phyloP scores from a whole-genome alignment of 2,329 filamentous ascomycete species.

The Cordyceps cateniannulata region DNA sequence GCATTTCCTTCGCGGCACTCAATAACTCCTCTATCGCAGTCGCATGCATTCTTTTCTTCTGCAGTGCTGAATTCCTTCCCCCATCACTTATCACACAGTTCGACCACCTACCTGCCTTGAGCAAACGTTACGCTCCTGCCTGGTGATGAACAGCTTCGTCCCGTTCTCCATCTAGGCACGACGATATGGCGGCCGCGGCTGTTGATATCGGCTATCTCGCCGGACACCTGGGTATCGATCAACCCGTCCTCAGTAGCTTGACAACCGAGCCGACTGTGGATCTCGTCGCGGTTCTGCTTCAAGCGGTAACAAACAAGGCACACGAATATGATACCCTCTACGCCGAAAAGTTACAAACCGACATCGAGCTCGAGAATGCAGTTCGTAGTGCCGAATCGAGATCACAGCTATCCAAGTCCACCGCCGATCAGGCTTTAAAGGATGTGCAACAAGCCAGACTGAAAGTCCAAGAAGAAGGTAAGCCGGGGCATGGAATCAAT shows the following conservation, averaged over 20 bases:
- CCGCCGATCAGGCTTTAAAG: slow-evolving; percentile 74
- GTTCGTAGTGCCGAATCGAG: slow-evolving; percentile 78
- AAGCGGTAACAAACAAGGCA: slow-evolving; percentile 69
- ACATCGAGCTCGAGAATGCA: slow-evolving; percentile 89
- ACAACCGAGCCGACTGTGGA: slow-evolving; percentile 68
- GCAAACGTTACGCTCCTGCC: not conserved
- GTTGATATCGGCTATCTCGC: slow-evolving; percentile 69
- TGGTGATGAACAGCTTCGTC: slow-evolving; percentile 11
- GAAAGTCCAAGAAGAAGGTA: slow-evolving; percentile 79
- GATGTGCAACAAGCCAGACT: slow-evolving; percentile 76
- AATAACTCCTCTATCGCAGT: not conserved
- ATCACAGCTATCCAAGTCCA: slow-evolving; percentile 72
- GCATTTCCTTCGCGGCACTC: not conserved
- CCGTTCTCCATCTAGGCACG: slow-evolving; percentile 22
- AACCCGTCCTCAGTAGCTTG: slow-evolving; percentile 54
- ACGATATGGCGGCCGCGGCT: slow-evolving; percentile 36
- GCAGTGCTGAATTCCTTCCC: not conserved
- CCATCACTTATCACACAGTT: not conserved
- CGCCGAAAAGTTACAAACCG: slow-evolving; percentile 79
- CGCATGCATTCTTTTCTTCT: not conserved
- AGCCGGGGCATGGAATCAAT: slow-evolving; percentile 17
- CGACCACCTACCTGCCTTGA: not conserved
- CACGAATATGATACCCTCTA: slow-evolving; percentile 76
- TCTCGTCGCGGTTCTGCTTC: slow-evolving; percentile 68
- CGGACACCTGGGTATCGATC: slow-evolving; percentile 62